Percentiles rank a stretch among this genome's conserved stretches.
Conservation (phyloP, 1,284 basidiomycete species). For the Ganoderma lingzhi region DNA sequence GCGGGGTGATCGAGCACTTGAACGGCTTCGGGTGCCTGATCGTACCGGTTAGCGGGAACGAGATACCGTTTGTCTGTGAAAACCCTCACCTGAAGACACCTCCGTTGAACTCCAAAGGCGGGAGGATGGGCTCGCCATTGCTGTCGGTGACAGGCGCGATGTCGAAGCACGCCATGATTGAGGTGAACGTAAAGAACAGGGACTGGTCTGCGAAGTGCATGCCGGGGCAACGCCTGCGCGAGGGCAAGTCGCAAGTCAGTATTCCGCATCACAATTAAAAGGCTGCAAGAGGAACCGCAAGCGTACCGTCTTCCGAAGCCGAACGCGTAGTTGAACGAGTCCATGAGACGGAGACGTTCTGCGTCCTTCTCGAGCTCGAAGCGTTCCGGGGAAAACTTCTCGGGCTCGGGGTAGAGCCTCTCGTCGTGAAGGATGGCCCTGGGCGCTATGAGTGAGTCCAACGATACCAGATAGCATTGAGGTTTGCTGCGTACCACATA, state of each 20-base stretch:
- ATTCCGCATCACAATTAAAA: too few species aligned
- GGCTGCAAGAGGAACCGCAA: too few species aligned
- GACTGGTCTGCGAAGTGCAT: constrained; percentile 44
- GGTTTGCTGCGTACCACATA: constrained; percentile 8
- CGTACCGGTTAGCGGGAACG: not conserved
- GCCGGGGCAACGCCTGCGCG: constrained; percentile 46
- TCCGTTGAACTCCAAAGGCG: constrained; percentile 37
- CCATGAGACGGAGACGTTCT: not conserved
- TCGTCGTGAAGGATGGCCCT: constrained; percentile 29
- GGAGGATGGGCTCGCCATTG: constrained; percentile 43
- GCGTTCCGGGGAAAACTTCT: constrained; percentile 20
- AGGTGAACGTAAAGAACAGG: constrained; percentile 46
- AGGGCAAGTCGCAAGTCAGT: not conserved
- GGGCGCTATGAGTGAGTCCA: too few species aligned
- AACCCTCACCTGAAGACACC: constrained; percentile 9
- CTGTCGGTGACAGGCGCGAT: constrained; percentile 44
- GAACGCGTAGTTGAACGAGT: constrained; percentile 23
- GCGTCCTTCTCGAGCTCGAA: constrained; percentile 10
- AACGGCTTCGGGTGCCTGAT: constrained; percentile 17
- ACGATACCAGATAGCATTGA: not conserved
- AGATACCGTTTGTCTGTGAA: not conserved
- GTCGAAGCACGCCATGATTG: constrained; percentile 45
- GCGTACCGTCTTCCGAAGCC: constrained; percentile 28
- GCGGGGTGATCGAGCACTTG: constrained; percentile 10
- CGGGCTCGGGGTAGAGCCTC: constrained; percentile 19